Conservation (phyloP, 2,329 filamentous ascomycete species). For the Colletotrichum falcatum region DNA sequence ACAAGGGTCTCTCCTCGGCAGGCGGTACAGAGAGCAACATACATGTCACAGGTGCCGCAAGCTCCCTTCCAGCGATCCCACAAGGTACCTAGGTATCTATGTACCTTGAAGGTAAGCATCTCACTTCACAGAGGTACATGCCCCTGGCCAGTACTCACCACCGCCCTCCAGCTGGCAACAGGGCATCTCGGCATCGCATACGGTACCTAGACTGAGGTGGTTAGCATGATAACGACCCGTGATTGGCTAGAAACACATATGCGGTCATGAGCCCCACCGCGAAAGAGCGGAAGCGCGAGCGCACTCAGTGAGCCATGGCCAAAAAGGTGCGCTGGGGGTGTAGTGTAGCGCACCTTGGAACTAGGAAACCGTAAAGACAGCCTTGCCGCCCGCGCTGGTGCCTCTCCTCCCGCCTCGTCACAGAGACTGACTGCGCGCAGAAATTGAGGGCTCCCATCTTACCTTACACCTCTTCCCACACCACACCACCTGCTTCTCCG, state of each 20-base stretch:
- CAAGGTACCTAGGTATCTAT: neutral
- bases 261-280: constrained; percentile 32
- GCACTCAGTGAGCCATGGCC: constrained; percentile 1
- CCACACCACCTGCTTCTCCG: constrained; percentile 16
- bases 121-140: constrained; percentile 16
- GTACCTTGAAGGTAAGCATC: neutral
- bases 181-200: constrained; percentile 27
- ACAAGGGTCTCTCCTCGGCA: constrained; percentile 8
- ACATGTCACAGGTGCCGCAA: constrained; percentile 31
- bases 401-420: constrained; percentile 42
- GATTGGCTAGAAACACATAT: constrained; percentile 30
- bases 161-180: neutral
- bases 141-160: constrained; percentile 8
- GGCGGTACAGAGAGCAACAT: neutral
- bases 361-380: constrained; percentile 26
- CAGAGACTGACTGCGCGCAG: constrained; percentile 39
- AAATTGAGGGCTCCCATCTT: constrained; percentile 39
- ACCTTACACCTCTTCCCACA: constrained; percentile 32
- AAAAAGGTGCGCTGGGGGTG: constrained; percentile 29
- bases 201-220: constrained; percentile 23
- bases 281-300: constrained; percentile 12
- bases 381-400: constrained; percentile 40
- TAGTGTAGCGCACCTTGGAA: constrained; percentile 6
- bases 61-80: constrained; percentile 34
- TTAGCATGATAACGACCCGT: neutral